Evolutionary conservation across 352 stramenopile genomes (phyloP), one percentile per base, ranked within the genome.

Genomic region (Globisporangium takayamanum): DNA sequence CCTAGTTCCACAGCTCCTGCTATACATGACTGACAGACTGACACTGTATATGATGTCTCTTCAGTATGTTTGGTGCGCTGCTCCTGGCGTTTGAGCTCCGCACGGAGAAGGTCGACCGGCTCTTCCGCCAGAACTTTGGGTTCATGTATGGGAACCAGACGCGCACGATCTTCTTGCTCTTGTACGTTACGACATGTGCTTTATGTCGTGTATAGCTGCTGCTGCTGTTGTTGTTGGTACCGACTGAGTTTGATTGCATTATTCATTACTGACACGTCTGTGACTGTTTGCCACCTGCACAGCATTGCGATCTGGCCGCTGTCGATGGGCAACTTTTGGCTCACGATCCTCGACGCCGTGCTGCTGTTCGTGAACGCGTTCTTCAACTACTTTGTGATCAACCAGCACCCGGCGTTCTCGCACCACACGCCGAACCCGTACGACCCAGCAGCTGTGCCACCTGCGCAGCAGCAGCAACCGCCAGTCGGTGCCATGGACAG

Each of bases 331-430:
- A 90, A 89, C 58, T 95, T 93, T 60, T 95, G 85, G 85, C 69
- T 95, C 47, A 95, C 85, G 57, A 93, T 93, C 63, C 60, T 95
- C 26, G 81, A 95, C 69, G 85, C 85, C n/a, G 73, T 87, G 60
- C 67, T 95, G 64, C 71, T 95, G 39, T 95, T 95, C 64, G 60
- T 91, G 57, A 95, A 95, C 60, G 85, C 85, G 16, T 93, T 95
- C 63, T 95, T 95, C 78, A 95, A 95, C 76, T 95, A 92, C 72
- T 95, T 84, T 65, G 85, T 95, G 59, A 90, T 95, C 66, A 93
- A 79, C 37, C 80, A 94, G 69, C 75, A 85, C 69, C 75, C 73
- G 39, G 73, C 73, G 22, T 85, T 85, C 62, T 85, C 75, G 25
- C 70, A 78, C 22, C 61, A 83, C 62, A 50, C 45, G 33, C 6